phyloP scores from a whole-genome alignment of 257 asterid genomes.

The Coffea canephora region DNA sequence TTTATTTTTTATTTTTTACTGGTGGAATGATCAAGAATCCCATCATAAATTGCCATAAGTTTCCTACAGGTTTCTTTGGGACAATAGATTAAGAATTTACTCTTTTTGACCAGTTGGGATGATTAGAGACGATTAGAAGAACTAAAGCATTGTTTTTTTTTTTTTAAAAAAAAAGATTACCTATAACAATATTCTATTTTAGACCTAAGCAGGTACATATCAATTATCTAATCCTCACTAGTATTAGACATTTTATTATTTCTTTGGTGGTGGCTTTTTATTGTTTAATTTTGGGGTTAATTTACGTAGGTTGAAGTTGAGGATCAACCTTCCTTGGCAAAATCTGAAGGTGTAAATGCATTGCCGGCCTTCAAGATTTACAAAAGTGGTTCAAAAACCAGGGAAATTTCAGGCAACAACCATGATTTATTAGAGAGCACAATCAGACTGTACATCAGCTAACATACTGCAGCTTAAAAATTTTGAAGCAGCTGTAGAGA shows the following conservation, averaged over 20 bases:
- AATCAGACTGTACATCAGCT: conserved; percentile 37
- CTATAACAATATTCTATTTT: not conserved
- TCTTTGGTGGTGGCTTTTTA: not conserved
- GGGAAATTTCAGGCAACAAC: conserved; percentile 39
- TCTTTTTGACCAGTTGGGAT: not conserved
- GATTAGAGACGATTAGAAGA: not conserved
- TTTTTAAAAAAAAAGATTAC: too few relatives aligned
- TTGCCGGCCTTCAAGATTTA: conserved; percentile 52
- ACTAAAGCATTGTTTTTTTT: too few relatives aligned
- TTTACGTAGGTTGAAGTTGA: conserved; percentile 49
- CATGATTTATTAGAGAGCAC: conserved; percentile 47
- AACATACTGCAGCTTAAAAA: not conserved
- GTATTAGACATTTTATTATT: not conserved
- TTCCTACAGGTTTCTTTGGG: not conserved
- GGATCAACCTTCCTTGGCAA: conserved; percentile 44
- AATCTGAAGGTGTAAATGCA: conserved; percentile 44
- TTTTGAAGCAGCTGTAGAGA: not conserved
- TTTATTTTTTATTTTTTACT: not conserved
- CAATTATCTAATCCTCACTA: too few relatives aligned
- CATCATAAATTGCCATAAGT: not conserved
- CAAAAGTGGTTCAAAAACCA: conserved; percentile 46
- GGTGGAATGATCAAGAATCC: not conserved
- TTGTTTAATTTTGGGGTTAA: not conserved
- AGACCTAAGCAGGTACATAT: not conserved
- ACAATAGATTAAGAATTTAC: not conserved